Base-by-base conservation (phyloP, 192 early-diverging fungal species). In the Linnemannia elongata region DNA sequence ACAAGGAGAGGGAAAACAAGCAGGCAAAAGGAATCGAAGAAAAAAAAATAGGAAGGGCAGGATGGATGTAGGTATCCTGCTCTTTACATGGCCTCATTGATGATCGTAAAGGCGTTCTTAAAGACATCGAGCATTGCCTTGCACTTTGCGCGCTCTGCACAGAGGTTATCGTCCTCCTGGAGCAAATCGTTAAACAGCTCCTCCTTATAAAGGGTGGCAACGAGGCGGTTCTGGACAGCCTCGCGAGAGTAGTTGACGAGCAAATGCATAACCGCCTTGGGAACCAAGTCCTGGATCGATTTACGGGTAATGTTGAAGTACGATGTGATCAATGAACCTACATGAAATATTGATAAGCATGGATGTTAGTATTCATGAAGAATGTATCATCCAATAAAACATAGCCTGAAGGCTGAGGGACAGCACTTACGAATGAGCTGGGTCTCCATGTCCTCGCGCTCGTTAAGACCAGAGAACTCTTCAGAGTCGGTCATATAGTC, bases 201-300 rank as follows among this genome's bases (percentile, higher is more conserved):
- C 42, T 95, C 93, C 80, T 94, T 94, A 77, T 96, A 96, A 54
- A 96, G 88, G 52, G 92, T 90, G 38, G 93, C 91, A 4, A 96
- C 96, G 54, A 96, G 87, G 12, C 95, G 92, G 88, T 95, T 96
- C 81, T 96, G 96, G 68, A 95, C 92, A 17, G 91, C 77, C 80
- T 96, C 93, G 73, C 94, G 92, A 41, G 93, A 94, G 78, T 93
- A 88, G 80, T 95, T 95, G 82, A 96, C 96, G 71, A 96, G 83
- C 60, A 95, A 82, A 75, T 96, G 95, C 96, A 96, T 96, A 74
- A 96, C 91, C 6, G 96, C 93, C 89, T 96, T 96, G 72, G 96
- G 96, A 12, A 96, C 95, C 76, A 94, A 79, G 57, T 96, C 96
- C 84, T 95, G 94, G 75, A 96, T 92, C 20, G 94, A 93, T 88